Evolutionary conservation across 331 rosid genomes (phyloP).

Genomic region (Malus hybrid): DNA sequence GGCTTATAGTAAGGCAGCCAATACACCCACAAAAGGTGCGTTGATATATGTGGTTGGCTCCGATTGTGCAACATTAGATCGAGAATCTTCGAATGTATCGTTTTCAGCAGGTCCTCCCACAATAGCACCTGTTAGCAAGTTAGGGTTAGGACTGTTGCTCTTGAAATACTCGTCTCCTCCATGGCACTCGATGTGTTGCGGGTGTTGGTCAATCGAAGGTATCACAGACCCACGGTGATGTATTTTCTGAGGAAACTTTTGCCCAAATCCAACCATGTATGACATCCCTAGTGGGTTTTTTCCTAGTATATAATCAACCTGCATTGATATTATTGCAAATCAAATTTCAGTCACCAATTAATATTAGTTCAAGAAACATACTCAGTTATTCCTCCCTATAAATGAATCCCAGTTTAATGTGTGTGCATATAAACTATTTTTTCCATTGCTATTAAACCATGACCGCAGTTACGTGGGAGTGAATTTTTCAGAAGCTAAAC

Average conservation of each 20-base stretch:
- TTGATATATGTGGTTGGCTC: neutral
- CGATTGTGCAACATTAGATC: slow-evolving; percentile 9
- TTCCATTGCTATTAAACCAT: too few species aligned
- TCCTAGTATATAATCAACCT: slow-evolving; percentile 20
- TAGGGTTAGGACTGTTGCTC: slow-evolving; percentile 7
- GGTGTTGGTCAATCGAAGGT: slow-evolving; percentile 5
- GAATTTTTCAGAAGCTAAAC: too few species aligned
- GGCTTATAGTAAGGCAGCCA: slow-evolving; percentile 13
- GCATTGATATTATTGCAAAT: neutral
- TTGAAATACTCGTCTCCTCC: slow-evolving; percentile 3
- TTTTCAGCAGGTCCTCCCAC: slow-evolving; percentile 20
- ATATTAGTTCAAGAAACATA: too few species aligned
- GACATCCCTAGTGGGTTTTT: neutral
- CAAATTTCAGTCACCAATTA: too few species aligned
- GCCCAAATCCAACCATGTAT: too few species aligned
- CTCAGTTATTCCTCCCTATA: too few species aligned
- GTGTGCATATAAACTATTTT: too few species aligned
- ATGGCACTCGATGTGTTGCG: neutral
- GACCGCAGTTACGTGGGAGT: too few species aligned
- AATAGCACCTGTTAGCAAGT: slow-evolving; percentile 13
- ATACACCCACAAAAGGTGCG: neutral
- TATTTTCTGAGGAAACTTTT: slow-evolving; percentile 13
- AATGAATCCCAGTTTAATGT: too few species aligned
- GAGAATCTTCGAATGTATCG: slow-evolving; percentile 10
- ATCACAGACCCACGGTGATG: slow-evolving; percentile 19